Evolutionary conservation across 441 rosid species (phyloP).

Genomic region (Erodium trifolium): DNA sequence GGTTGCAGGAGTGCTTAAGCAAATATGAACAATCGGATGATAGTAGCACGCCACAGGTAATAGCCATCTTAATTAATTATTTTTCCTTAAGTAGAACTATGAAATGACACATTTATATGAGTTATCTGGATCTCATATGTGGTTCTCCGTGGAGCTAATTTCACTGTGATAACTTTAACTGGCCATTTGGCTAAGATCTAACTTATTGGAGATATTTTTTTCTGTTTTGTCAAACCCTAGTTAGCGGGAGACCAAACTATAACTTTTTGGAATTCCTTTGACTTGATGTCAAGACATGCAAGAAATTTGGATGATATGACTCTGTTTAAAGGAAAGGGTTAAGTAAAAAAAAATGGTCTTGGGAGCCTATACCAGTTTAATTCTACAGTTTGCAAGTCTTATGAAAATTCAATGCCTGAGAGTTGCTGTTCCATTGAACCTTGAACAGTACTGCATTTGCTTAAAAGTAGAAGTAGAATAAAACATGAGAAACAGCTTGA

Average conservation of each 20-base stretch:
- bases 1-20: slow-evolving; percentile 81
- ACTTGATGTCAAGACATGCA: slow-evolving; percentile 3
- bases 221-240: background rate
- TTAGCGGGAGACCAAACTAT: background rate
- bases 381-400: background rate
- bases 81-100: background rate
- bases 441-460: background rate
- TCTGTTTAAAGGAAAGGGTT: background rate
- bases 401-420: background rate
- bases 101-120: background rate
- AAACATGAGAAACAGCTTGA: background rate
- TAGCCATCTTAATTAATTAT: slow-evolving; percentile 10
- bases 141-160: background rate
- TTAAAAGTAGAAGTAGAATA: background rate
- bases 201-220: background rate
- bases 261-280: background rate
- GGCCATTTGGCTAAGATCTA: background rate
- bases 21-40: slow-evolving; percentile 79
- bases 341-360: background rate
- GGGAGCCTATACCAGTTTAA: background rate
- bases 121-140: background rate
- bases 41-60: slow-evolving; percentile 83
- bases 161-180: background rate
- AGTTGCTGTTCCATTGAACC: no score
- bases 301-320: background rate